Conservation (phyloP, 192 early-diverging fungal genomes). For the Oehlia diaphana region DNA sequence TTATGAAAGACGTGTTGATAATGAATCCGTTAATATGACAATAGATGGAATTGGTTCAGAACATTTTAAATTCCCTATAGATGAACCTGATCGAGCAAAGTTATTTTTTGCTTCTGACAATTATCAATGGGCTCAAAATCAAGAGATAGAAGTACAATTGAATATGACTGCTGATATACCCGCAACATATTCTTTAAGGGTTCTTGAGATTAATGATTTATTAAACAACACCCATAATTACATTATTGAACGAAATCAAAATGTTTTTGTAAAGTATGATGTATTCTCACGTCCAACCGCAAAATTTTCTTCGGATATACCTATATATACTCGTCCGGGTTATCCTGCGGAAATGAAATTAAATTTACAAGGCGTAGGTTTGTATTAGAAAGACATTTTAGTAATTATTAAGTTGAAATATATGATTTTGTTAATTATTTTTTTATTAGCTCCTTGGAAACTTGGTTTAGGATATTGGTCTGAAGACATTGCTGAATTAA, state of each 20-base stretch:
- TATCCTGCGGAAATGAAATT: slow-evolving; percentile 8
- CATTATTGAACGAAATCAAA: neutral
- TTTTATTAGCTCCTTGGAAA: slow-evolving; percentile 22
- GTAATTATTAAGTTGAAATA: neutral
- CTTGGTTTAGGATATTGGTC: slow-evolving; percentile 26
- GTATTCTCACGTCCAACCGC: slow-evolving; percentile 36
- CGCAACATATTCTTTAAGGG: slow-evolving; percentile 23
- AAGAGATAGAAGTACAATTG: slow-evolving; percentile 31
- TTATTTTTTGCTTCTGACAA: neutral
- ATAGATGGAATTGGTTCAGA: slow-evolving; percentile 39
- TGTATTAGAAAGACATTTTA: neutral
- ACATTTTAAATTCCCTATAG: slow-evolving; percentile 31
- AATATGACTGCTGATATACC: slow-evolving; percentile 35
- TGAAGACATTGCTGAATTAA: slow-evolving; percentile 10
- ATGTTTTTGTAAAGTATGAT: slow-evolving; percentile 6
- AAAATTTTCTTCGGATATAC: slow-evolving; percentile 33
- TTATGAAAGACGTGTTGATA: slow-evolving; percentile 30
- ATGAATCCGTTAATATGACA: slow-evolving; percentile 1
- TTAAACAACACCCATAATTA: slow-evolving; percentile 27
- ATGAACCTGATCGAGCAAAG: neutral
- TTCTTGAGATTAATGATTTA: slow-evolving; percentile 37
- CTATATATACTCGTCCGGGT: slow-evolving; percentile 3
- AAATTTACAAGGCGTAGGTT: slow-evolving; percentile 16
- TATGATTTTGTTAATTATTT: neutral
- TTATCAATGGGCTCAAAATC: slow-evolving; percentile 41